These are phyloP conservation scores for Pseudophaeomoniella oleicola DNA, from an alignment of 2,329 filamentous ascomycete species.

Conservation along the genomic window DNA sequence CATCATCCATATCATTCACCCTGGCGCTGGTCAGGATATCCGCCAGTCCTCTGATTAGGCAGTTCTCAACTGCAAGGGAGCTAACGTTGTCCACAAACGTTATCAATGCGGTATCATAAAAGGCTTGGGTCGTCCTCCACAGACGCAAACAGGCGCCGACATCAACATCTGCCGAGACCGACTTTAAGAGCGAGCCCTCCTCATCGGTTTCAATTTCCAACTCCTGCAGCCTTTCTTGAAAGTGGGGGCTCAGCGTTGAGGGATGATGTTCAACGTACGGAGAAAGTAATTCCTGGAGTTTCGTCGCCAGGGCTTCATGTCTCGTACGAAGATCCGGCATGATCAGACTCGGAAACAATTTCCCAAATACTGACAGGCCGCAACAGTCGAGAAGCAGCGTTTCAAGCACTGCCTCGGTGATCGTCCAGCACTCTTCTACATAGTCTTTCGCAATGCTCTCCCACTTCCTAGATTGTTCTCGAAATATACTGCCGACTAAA, in stretches of 20 bases:
- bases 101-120: conserved; percentile 24
- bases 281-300: conserved; percentile 13
- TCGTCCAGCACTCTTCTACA: conserved; percentile 11
- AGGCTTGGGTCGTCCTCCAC: not conserved
- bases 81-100: conserved; percentile 35
- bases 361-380: conserved; percentile 10
- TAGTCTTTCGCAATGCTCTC: conserved; percentile 12
- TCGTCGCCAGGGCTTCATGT: conserved; percentile 8
- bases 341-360: conserved; percentile 10
- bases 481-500: conserved; percentile 18
- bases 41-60: conserved; percentile 27
- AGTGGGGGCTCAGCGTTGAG: conserved; percentile 1
- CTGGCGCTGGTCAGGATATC: conserved; percentile 24
- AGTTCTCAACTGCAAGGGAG: conserved; percentile 34
- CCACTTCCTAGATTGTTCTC: conserved; percentile 20
- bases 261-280: conserved; percentile 13
- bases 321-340: conserved; percentile 12
- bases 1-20: conserved; percentile 21
- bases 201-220: not conserved
- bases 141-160: conserved; percentile 1
- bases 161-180: conserved; percentile 9
- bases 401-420: conserved; percentile 12
- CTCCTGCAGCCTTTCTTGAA: not conserved
- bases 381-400: conserved; percentile 13
- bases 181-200: conserved; percentile 6